A percentile compares a stretch with the other conserved stretches of the same genome.
phyloP scores from a whole-genome alignment of 2,329 filamentous ascomycete species.

The Nemania bipapillata region DNA sequence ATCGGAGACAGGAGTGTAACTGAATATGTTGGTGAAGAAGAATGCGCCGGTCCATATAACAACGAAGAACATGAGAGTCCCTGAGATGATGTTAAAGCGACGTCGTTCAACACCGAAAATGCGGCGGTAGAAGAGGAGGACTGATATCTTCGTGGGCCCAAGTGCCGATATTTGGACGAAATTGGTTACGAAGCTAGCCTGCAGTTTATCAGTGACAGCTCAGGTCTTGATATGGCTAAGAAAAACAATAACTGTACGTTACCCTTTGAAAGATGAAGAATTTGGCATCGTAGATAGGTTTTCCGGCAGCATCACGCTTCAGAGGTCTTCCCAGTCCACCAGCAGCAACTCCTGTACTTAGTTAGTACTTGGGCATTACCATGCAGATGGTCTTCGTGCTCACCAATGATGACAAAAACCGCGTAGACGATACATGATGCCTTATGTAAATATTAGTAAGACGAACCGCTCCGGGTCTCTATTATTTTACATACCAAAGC shows the following conservation, averaged over 20 bases:
- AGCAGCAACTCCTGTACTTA: conserved; percentile 7
- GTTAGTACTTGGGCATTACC: not conserved
- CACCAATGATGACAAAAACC: conserved; percentile 2
- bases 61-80: conserved; percentile 5
- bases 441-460: not conserved
- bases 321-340: conserved; percentile 18
- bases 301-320: conserved; percentile 18
- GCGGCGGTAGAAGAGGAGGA: conserved; percentile 27
- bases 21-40: conserved; percentile 19
- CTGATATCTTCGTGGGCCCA: conserved; percentile 17
- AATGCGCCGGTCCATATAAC: conserved; percentile 15
- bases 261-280: conserved; percentile 24
- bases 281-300: conserved; percentile 25
- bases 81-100: conserved; percentile 15
- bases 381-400: not conserved
- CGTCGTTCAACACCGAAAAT: conserved; percentile 11
- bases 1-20: not conserved
- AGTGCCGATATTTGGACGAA: conserved; percentile 19
- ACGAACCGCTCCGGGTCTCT: not conserved
- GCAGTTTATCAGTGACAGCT: not conserved
- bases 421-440: not conserved
- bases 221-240: not conserved
- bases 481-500: not conserved
- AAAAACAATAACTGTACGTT: not conserved
- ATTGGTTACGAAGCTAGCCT: conserved; percentile 15